Conservation (phyloP, 2,329 filamentous ascomycete genomes). For the Pseudogymnoascus sp. region DNA sequence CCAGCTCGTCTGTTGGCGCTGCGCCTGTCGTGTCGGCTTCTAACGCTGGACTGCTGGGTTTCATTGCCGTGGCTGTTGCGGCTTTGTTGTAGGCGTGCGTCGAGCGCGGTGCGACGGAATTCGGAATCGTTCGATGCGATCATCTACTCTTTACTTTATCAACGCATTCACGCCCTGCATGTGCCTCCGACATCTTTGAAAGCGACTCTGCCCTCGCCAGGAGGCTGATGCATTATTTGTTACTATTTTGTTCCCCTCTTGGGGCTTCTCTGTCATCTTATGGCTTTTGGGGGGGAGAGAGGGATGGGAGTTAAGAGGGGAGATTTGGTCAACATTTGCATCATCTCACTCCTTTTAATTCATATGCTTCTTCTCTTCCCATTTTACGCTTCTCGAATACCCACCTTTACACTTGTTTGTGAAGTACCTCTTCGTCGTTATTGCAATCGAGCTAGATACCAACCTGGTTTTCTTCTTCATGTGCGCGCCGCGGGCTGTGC, state of each 20-base stretch:
- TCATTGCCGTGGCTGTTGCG: neutral
- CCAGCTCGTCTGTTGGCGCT: neutral
- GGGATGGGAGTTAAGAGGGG: neutral
- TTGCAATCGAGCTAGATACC: neutral
- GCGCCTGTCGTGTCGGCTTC: neutral
- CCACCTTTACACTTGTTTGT: neutral
- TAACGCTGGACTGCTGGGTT: neutral
- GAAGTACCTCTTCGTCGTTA: neutral
- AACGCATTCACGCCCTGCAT: neutral
- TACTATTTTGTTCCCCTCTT: neutral
- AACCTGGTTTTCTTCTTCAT: neutral
- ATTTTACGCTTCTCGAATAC: neutral
- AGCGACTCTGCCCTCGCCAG: neutral
- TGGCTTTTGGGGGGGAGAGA: neutral
- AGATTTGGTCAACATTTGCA: neutral
- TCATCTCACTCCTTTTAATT: neutral
- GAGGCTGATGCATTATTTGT: neutral
- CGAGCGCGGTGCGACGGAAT: neutral
- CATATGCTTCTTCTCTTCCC: neutral
- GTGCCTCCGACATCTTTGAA: neutral
- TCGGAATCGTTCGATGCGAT: neutral
- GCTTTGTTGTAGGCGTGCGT: neutral
- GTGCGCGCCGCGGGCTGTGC: neutral
- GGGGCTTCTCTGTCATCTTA: neutral
- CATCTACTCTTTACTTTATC: neutral